These are phyloP conservation scores for Fonsecaea monophora DNA, from an alignment of 2,329 filamentous ascomycete genomes.

Conservation along the genomic window DNA sequence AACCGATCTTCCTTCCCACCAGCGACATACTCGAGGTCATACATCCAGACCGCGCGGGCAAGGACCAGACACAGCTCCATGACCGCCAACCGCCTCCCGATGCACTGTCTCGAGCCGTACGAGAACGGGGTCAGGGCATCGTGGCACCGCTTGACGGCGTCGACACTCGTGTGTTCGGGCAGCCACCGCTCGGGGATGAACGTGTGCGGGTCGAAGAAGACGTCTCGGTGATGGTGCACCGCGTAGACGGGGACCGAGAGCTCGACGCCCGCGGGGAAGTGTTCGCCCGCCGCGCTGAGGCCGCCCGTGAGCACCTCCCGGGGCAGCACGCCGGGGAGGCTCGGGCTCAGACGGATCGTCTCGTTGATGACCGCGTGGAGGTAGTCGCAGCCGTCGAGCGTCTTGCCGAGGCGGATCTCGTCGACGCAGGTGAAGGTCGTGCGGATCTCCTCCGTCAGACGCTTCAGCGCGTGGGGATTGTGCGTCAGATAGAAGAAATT, in stretches of 20 bases:
- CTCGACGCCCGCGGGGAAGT: conserved; percentile 44
- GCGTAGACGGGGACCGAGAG: conserved; percentile 45
- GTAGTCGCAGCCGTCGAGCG: conserved; percentile 48
- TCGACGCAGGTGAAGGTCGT: conserved; percentile 44
- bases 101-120: conserved; percentile 16
- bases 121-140: conserved; percentile 19
- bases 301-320: conserved; percentile 45
- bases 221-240: conserved; percentile 45
- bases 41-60: conserved; percentile 11
- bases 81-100: conserved; percentile 10
- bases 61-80: conserved; percentile 5
- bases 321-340: conserved; percentile 40
- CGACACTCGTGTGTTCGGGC: conserved; percentile 47
- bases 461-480: conserved; percentile 44
- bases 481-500: conserved; percentile 48
- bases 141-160: conserved; percentile 51
- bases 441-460: conserved; percentile 45
- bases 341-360: conserved; percentile 49
- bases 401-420: conserved; percentile 47
- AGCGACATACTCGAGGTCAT: conserved; percentile 6
- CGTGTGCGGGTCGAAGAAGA: conserved; percentile 42
- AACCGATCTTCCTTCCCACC: conserved; percentile 14
- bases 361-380: conserved; percentile 53
- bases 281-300: conserved; percentile 40
- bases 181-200: conserved; percentile 36